phyloP scores from a whole-genome alignment of 2,329 filamentous ascomycete species.

The Hyphodiscus sp. region DNA sequence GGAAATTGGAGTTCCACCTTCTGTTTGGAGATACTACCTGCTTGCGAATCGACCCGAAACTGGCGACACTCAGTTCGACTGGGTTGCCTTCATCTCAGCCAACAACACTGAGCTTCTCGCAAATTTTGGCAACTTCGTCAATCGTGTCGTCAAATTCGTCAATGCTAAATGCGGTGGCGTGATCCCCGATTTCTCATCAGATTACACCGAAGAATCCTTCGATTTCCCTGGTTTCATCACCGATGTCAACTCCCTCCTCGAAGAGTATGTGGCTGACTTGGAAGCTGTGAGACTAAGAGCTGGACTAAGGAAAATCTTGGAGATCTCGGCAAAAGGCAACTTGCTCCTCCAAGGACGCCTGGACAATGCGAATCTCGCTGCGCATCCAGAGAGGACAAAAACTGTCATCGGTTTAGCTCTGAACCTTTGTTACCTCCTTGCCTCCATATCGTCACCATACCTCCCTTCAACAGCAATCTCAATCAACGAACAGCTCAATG shows the following conservation, averaged over 20 bases:
- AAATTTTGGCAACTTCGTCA: constrained; percentile 67
- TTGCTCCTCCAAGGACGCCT: constrained; percentile 46
- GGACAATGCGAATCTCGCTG: constrained; percentile 34
- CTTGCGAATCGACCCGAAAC: constrained; percentile 80
- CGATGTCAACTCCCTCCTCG: constrained; percentile 60
- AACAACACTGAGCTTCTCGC: constrained; percentile 87
- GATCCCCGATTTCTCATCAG: constrained; percentile 53
- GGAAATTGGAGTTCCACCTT: constrained; percentile 74
- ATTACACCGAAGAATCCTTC: constrained; percentile 49
- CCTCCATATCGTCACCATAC: constrained; percentile 73
- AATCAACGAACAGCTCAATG: constrained; percentile 72
- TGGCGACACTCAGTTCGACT: constrained; percentile 84
- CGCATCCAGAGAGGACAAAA: constrained; percentile 32
- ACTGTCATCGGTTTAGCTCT: constrained; percentile 65
- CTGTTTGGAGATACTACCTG: constrained; percentile 93
- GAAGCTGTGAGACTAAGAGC: constrained; percentile 66
- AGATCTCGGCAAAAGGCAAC: constrained; percentile 58
- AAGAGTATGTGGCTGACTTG: constrained; percentile 60
- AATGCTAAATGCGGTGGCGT: constrained; percentile 64
- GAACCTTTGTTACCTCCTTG: constrained; percentile 77
- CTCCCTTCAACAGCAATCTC: constrained; percentile 72
- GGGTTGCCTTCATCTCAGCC: constrained; percentile 71
- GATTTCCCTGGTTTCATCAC: constrained; percentile 37
- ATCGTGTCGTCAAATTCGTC: constrained; percentile 68
- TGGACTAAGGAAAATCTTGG: constrained; percentile 58